Evolutionary conservation across 164 flowering plant species (phyloP).

Genomic region (Echeveria elegans): DNA sequence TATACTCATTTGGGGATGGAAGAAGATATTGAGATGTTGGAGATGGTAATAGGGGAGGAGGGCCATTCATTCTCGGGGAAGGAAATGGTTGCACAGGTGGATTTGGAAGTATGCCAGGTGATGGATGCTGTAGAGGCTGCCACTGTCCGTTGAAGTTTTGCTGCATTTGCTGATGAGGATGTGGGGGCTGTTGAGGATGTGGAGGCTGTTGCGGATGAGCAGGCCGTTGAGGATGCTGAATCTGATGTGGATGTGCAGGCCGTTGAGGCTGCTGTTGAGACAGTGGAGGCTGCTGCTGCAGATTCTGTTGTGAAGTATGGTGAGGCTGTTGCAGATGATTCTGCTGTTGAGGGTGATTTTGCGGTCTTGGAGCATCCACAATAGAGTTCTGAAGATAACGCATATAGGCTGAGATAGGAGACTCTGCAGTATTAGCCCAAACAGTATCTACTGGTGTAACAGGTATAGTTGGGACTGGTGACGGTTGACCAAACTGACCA

Average conservation of each 20-base stretch:
- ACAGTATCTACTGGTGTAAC: conserved; percentile 27
- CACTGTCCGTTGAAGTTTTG: conserved; percentile 17
- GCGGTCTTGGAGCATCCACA: conserved; percentile 34
- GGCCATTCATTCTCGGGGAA: conserved; percentile 45
- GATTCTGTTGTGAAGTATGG: conserved; percentile 20
- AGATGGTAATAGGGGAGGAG: conserved; percentile 65
- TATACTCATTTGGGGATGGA: conserved; percentile 68
- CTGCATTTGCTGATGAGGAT: conserved; percentile 10
- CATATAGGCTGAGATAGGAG: conserved; percentile 90
- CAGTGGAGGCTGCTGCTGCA: conserved; percentile 9
- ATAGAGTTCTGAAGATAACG: conserved; percentile 73
- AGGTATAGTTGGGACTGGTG: conserved; percentile 26
- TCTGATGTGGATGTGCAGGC: conserved; percentile 3
- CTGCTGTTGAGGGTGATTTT: conserved; percentile 9
- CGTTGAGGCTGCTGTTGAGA: conserved; percentile 16
- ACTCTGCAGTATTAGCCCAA: conserved; percentile 58
- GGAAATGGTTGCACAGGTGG: conserved; percentile 38
- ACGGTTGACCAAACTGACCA: conserved; percentile 31
- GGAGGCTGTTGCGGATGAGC: background rate
- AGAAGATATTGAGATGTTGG: conserved; percentile 72
- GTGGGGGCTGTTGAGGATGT: conserved; percentile 8
- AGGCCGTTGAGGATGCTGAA: conserved; percentile 12
- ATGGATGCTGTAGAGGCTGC: conserved; percentile 15
- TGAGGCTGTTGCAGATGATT: conserved; percentile 7
- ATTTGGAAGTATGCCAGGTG: conserved; percentile 51